phyloP scores from a whole-genome alignment of 331 rosid species.

The Prunus yedoensis region DNA sequence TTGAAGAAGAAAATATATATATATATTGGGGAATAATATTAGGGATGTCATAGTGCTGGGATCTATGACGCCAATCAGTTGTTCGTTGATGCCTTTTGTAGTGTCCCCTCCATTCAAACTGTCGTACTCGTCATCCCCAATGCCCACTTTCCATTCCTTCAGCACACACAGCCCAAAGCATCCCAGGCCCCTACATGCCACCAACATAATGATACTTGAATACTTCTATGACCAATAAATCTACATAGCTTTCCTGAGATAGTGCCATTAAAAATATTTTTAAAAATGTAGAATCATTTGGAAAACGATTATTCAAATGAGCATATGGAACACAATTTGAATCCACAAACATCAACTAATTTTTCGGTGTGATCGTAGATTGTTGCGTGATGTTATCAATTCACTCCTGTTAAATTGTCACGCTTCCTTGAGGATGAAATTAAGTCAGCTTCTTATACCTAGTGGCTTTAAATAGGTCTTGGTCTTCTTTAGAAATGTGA shows the following conservation, averaged over 20 bases:
- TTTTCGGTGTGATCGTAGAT: too few relatives aligned
- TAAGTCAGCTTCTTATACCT: not conserved
- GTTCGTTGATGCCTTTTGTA: not conserved
- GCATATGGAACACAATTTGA: not conserved
- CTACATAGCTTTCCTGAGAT: not conserved
- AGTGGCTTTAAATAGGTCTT: too few relatives aligned
- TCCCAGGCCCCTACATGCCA: slow-evolving; percentile 21
- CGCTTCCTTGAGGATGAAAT: too few relatives aligned
- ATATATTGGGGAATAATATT: not conserved
- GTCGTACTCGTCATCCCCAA: slow-evolving; percentile 10
- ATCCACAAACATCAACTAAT: not conserved
- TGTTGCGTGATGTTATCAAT: too few relatives aligned
- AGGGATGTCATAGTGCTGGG: slow-evolving; percentile 31
- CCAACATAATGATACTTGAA: slow-evolving; percentile 7
- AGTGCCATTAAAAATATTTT: not conserved
- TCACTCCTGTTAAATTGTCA: too few relatives aligned
- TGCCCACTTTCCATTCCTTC: slow-evolving; percentile 23
- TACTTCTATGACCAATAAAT: not conserved
- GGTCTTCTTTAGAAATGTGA: not conserved
- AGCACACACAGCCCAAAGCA: not conserved
- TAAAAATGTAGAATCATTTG: not conserved
- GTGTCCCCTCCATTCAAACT: slow-evolving; percentile 32
- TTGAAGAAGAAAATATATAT: not conserved
- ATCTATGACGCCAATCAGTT: slow-evolving; percentile 25
- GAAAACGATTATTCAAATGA: not conserved